These are phyloP conservation scores for Carex myosuroides DNA, from an alignment of 176 grass and related monocot species.

Conservation along the genomic window DNA sequence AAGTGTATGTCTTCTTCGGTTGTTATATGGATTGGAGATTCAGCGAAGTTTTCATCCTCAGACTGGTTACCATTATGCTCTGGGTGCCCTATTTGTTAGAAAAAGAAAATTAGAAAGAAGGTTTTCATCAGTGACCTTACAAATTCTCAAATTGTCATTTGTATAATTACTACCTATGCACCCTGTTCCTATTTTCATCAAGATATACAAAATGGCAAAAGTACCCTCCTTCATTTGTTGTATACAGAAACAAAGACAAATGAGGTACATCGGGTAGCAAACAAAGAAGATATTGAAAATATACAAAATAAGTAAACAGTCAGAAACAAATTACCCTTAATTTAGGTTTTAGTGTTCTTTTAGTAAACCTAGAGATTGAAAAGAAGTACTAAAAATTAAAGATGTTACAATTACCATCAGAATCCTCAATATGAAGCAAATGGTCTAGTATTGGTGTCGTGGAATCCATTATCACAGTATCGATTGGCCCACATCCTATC, in stretches of 20 bases:
- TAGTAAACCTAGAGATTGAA: not conserved
- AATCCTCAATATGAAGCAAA: not conserved
- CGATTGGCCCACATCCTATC: not conserved
- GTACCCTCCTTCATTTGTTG: constrained; percentile 3
- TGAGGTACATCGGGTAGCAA: not conserved
- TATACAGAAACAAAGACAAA: not conserved
- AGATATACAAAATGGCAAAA: constrained; percentile 7
- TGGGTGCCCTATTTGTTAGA: constrained; percentile 20
- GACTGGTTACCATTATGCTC: constrained; percentile 27
- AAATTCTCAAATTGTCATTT: constrained; percentile 25
- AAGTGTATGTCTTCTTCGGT: constrained; percentile 37
- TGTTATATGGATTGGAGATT: constrained; percentile 39
- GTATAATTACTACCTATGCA: constrained; percentile 18
- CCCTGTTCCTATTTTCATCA: constrained; percentile 34
- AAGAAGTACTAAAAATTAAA: not conserved
- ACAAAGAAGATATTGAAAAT: not conserved
- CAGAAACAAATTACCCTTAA: not conserved
- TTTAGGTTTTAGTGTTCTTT: constrained; percentile 6
- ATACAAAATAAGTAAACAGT: not conserved
- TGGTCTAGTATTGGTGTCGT: not conserved
- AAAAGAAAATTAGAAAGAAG: constrained; percentile 8
- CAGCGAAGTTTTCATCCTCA: constrained; percentile 36
- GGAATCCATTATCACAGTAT: not conserved
- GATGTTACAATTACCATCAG: constrained; percentile 2
- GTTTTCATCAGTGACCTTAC: constrained; percentile 17